Conservation (phyloP, 805 yeast species). For the Candida pini region DNA sequence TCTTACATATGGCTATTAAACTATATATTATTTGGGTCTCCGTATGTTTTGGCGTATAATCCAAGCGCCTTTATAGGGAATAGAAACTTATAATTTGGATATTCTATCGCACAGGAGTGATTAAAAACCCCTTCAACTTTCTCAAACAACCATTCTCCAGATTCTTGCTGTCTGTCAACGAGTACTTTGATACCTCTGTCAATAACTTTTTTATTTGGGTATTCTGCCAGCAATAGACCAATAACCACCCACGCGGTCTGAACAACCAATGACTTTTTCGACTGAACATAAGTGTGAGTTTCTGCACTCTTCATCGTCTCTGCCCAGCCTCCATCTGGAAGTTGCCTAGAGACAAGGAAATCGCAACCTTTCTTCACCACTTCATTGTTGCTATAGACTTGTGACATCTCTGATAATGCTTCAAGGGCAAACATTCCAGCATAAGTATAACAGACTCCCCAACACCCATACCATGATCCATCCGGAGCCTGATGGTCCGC, state of each 20-base stretch:
- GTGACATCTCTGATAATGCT: conserved; percentile 70
- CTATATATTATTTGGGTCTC: conserved; percentile 14
- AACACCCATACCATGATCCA: conserved; percentile 97
- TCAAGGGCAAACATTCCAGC: conserved; percentile 98
- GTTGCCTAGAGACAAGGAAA: conserved; percentile 68
- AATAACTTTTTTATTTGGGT: conserved; percentile 64
- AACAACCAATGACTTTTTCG: conserved; percentile 58
- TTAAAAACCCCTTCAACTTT: conserved; percentile 94
- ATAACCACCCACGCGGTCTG: conserved; percentile 93
- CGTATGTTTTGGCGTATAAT: conserved; percentile 36
- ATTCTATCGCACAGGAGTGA: conserved; percentile 87
- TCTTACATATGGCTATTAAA: neutral
- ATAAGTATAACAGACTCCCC: conserved; percentile 96
- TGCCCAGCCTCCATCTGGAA: conserved; percentile 95
- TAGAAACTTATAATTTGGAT: conserved; percentile 85
- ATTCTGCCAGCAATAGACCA: conserved; percentile 72
- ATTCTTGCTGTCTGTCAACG: conserved; percentile 56
- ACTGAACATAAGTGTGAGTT: conserved; percentile 63
- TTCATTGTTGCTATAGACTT: conserved; percentile 54
- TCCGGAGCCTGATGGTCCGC: conserved; percentile 61
- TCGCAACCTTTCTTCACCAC: conserved; percentile 76
- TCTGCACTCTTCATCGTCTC: conserved; percentile 91
- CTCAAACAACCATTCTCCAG: conserved; percentile 85
- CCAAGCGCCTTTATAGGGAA: conserved; percentile 95
- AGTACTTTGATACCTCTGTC: conserved; percentile 58